These are phyloP conservation scores for Clathrospora elynae DNA, from an alignment of 2,329 filamentous ascomycete species.

Conservation along the genomic window DNA sequence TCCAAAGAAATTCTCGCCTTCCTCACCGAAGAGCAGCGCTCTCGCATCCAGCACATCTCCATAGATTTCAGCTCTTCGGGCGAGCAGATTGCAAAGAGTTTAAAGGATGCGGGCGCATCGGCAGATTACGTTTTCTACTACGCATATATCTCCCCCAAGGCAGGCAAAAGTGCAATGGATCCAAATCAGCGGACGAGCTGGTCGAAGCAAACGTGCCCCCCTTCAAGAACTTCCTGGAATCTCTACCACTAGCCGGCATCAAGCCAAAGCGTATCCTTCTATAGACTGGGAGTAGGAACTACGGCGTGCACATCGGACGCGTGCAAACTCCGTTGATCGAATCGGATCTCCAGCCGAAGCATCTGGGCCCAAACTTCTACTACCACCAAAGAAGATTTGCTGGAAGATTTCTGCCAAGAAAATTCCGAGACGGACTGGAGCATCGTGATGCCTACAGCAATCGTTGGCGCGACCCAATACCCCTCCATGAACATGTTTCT, in stretches of 20 bases:
- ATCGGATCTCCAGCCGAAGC: conserved; percentile 20
- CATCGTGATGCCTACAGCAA: conserved; percentile 9
- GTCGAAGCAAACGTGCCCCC: conserved; percentile 14
- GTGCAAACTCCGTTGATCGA: conserved; percentile 13
- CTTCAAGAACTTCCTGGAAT: conserved; percentile 15
- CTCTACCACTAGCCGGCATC: conserved; percentile 10
- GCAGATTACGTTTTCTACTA: conserved; percentile 22
- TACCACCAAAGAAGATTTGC: conserved; percentile 19
- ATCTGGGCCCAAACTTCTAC: conserved; percentile 22
- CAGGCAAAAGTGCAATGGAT: conserved; percentile 10
- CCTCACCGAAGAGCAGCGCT: conserved; percentile 11
- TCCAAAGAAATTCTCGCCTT: conserved; percentile 8
- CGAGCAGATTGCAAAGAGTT: conserved; percentile 10
- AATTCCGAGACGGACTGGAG: conserved; percentile 16
- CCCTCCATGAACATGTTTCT: conserved; percentile 19
- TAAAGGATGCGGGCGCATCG: conserved; percentile 1
- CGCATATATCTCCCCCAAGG: conserved; percentile 17
- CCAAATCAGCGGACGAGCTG: conserved; percentile 8
- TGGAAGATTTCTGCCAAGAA: conserved; percentile 7
- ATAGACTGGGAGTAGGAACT: conserved; percentile 20
- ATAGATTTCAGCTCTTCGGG: conserved; percentile 12
- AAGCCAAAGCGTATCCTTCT: conserved; percentile 19
- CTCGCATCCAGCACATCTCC: conserved; percentile 18
- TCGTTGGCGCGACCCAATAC: conserved; percentile 12
- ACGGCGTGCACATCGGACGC: conserved; percentile 19